phyloP scores from a whole-genome alignment of 176 grass and related monocot species.

The Saccharum officinarum region DNA sequence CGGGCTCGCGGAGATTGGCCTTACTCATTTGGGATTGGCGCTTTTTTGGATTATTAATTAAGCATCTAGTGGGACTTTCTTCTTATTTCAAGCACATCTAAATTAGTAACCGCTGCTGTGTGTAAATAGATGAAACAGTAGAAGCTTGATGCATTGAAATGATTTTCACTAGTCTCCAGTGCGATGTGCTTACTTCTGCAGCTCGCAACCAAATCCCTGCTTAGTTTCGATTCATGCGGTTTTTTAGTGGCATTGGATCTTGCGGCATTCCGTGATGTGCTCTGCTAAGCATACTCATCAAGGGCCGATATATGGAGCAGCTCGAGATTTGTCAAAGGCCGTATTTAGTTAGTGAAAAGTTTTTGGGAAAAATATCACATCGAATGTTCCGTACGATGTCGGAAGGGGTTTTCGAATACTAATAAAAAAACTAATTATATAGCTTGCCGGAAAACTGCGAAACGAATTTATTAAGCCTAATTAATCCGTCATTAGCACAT shows the following conservation, averaged over 20 bases:
- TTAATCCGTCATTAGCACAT: too few species aligned
- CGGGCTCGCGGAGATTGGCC: not conserved
- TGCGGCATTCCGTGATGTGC: not conserved
- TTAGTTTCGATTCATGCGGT: not conserved
- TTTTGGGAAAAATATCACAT: too few species aligned
- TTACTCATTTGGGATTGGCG: not conserved
- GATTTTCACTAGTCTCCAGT: not conserved
- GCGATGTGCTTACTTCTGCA: constrained; percentile 5
- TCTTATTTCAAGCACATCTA: not conserved
- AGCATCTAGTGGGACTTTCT: not conserved
- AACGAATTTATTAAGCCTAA: too few species aligned
- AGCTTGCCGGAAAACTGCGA: too few species aligned
- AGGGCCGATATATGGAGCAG: not conserved
- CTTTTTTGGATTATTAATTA: not conserved
- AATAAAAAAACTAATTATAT: too few species aligned
- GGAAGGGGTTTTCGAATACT: too few species aligned
- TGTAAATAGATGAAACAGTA: not conserved
- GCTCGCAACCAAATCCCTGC: not conserved
- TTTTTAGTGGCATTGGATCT: not conserved
- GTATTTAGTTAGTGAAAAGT: too few species aligned
- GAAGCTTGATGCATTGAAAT: not conserved
- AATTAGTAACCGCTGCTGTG: not conserved
- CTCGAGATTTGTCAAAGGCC: not conserved
- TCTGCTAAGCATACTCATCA: not conserved
- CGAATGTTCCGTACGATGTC: too few species aligned